These are phyloP conservation scores for Lolium perenne DNA, from an alignment of 176 grass and related monocot species.

Conservation along the genomic window DNA sequence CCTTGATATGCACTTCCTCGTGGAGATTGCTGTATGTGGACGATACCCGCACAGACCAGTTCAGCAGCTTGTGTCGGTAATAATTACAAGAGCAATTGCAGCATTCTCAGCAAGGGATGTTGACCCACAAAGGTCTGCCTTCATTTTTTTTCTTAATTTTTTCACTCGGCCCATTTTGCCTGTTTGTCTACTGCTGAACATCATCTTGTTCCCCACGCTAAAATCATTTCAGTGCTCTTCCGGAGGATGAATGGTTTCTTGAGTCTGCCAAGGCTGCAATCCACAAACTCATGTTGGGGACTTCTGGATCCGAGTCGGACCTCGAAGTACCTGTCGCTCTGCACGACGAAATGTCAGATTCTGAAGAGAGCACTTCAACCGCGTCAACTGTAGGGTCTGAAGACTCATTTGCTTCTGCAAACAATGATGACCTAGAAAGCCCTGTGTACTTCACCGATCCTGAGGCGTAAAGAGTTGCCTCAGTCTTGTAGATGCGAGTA, in stretches of 20 bases:
- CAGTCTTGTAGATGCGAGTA: slow-evolving; percentile 16
- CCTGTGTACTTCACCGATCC: slow-evolving; percentile 87
- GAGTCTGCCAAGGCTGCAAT: slow-evolving; percentile 87
- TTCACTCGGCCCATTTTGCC: neutral
- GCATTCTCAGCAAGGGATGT: slow-evolving; percentile 81
- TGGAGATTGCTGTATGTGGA: slow-evolving; percentile 91
- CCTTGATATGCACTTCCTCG: slow-evolving; percentile 97
- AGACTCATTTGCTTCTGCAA: slow-evolving; percentile 96
- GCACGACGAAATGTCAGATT: slow-evolving; percentile 68
- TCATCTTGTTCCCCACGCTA: neutral
- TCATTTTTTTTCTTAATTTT: neutral
- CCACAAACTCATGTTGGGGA: slow-evolving; percentile 83
- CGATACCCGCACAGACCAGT: slow-evolving; percentile 89
- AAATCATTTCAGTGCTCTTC: slow-evolving; percentile 63
- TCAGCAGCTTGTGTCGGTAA: slow-evolving; percentile 80
- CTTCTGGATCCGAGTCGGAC: slow-evolving; percentile 79
- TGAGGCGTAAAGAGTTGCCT: slow-evolving; percentile 50
- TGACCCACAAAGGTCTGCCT: slow-evolving; percentile 84
- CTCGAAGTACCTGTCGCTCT: slow-evolving; percentile 54
- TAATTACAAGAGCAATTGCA: slow-evolving; percentile 80
- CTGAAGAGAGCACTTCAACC: slow-evolving; percentile 60
- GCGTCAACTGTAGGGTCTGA: slow-evolving; percentile 53
- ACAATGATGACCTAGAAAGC: slow-evolving; percentile 80
- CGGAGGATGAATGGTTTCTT: slow-evolving; percentile 93
- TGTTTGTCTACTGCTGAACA: slow-evolving; percentile 33